Evolutionary conservation across 345 rosid species (phyloP).

Genomic region (Eucalyptus dawsonii): DNA sequence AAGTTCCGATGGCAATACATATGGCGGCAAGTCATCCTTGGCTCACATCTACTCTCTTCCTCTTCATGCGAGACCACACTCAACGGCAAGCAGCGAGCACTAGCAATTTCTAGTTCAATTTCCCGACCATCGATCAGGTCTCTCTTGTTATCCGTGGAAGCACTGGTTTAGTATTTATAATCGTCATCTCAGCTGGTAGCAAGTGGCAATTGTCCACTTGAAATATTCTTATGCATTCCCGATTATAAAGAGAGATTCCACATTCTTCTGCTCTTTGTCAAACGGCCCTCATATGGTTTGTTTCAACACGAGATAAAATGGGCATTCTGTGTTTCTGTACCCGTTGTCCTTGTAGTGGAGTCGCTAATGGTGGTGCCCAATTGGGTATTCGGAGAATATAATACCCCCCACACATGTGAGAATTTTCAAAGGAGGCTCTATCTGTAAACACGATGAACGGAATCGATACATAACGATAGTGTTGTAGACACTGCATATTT

Average conservation of each 20-base stretch:
- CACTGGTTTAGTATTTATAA: background rate
- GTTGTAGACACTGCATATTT: background rate
- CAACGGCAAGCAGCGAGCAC: background rate
- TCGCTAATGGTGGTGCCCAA: background rate
- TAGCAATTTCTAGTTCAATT: background rate
- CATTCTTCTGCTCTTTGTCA: background rate
- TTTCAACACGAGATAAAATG: background rate
- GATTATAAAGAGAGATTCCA: background rate
- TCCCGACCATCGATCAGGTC: background rate
- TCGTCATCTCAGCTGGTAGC: background rate
- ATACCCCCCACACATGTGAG: background rate
- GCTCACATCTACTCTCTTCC: conserved; percentile 18
- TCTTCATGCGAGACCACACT: conserved; percentile 1
- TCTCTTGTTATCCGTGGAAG: background rate
- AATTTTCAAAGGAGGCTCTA: background rate
- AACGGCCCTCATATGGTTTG: background rate
- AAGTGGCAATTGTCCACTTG: background rate
- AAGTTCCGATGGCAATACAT: background rate
- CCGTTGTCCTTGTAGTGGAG: background rate
- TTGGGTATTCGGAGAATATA: background rate
- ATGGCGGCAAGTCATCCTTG: conserved; percentile 35
- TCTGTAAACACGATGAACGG: background rate
- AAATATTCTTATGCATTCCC: background rate
- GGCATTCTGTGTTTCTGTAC: background rate
- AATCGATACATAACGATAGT: background rate